A percentile compares a stretch with the other conserved stretches of the same genome.
Conservation (phyloP, 495 filamentous ascomycete genomes). For the Neurospora sp. region DNA sequence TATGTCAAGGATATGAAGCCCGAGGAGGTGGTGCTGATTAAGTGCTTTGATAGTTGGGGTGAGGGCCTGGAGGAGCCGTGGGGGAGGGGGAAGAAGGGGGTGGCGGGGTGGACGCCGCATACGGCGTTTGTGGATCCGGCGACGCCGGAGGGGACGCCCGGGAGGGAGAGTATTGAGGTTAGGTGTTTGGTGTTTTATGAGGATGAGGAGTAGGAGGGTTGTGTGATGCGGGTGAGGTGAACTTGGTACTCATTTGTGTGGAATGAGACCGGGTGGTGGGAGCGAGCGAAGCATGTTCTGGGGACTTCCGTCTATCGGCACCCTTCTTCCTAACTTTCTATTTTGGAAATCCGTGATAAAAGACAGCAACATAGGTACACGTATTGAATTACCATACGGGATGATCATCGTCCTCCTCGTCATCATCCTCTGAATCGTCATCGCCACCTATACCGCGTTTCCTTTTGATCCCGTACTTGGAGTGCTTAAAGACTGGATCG, state of each 20-base stretch:
- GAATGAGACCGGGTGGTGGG: background rate
- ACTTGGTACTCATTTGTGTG: background rate
- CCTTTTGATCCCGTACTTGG: background rate
- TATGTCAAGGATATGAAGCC: constrained; percentile 75
- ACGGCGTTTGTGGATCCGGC: constrained; percentile 68
- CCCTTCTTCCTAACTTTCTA: background rate
- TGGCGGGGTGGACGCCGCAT: constrained; percentile 66
- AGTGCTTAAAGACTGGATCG: background rate
- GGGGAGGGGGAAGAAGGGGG: constrained; percentile 25
- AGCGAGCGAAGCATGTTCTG: background rate
- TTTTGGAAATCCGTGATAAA: background rate
- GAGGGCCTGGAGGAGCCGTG: constrained; percentile 33
- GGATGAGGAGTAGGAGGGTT: background rate
- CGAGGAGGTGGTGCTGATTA: constrained; percentile 65
- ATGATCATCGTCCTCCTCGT: background rate
- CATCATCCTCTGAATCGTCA: background rate
- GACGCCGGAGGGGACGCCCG: constrained; percentile 49
- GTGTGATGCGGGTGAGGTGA: background rate
- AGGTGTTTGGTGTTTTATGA: constrained; percentile 68
- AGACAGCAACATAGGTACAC: background rate
- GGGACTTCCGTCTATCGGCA: background rate
- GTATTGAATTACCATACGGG: background rate
- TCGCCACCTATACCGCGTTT: background rate
- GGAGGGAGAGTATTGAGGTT: constrained; percentile 79
- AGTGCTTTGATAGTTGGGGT: constrained; percentile 69